Conservation (phyloP, 1,284 basidiomycete species). For the Kalmanozyma brasiliensis region DNA sequence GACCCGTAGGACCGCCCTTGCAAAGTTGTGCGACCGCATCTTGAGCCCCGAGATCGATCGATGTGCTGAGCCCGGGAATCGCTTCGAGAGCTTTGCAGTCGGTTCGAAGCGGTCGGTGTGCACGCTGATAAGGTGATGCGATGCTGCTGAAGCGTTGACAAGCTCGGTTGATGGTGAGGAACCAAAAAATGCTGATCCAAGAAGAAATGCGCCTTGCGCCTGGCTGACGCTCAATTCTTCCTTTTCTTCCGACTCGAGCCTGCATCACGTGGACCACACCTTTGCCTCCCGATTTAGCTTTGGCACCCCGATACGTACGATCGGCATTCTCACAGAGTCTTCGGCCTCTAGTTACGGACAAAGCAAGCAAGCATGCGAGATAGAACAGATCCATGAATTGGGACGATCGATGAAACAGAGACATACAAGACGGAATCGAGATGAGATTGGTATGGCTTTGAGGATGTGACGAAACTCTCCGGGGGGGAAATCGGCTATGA, state of each 20-base stretch:
- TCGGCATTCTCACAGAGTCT: not conserved
- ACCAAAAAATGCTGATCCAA: slow-evolving; percentile 16
- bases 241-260: slow-evolving; percentile 18
- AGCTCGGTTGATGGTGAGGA: no score
- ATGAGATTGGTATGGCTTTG: no score
- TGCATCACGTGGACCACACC: slow-evolving; percentile 25
- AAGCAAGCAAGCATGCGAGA: not conserved
- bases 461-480: no score
- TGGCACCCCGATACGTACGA: not conserved
- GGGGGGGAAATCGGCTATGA: no score
- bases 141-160: not conserved
- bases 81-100: no score
- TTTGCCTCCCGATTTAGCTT: slow-evolving; percentile 4
- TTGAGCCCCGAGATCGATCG: no score
- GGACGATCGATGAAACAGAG: not conserved
- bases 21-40: slow-evolving; percentile 42
- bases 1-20: slow-evolving; percentile 21
- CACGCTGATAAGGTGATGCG: not conserved
- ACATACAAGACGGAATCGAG: not conserved
- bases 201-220: slow-evolving; percentile 12
- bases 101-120: no score
- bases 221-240: slow-evolving; percentile 1
- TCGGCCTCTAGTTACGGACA: not conserved
- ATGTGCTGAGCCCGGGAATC: no score
- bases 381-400: not conserved